Conservation (phyloP, 176 grass and related monocot genomes). For the Sorghum bicolor region Sorghum_bicolor_NCBIv3 NC_012875.2:179001-179500, state of each 20-base stretch:
- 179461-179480: neutral
- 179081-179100: neutral
- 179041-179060: neutral
- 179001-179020: neutral
- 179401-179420: neutral
- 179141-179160: slow-evolving; percentile 26
- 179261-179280: slow-evolving; percentile 22
- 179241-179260: slow-evolving; percentile 10
- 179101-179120: neutral
- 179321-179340: neutral
- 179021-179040: neutral
- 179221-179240: slow-evolving; percentile 5
- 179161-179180: slow-evolving; percentile 31
- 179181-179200: neutral
- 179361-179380: neutral
- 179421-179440: neutral
- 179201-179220: slow-evolving; percentile 18
- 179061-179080: neutral
- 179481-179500: neutral
- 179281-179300: neutral
- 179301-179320: neutral
- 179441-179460: neutral
- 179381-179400: neutral
- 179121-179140: slow-evolving; percentile 18
- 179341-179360: neutral